Evolutionary conservation across 768 basidiomycete genomes (phyloP), one percentile per base, ranked within the genome.

Genomic region (Leucosporidium scottii): DNA sequence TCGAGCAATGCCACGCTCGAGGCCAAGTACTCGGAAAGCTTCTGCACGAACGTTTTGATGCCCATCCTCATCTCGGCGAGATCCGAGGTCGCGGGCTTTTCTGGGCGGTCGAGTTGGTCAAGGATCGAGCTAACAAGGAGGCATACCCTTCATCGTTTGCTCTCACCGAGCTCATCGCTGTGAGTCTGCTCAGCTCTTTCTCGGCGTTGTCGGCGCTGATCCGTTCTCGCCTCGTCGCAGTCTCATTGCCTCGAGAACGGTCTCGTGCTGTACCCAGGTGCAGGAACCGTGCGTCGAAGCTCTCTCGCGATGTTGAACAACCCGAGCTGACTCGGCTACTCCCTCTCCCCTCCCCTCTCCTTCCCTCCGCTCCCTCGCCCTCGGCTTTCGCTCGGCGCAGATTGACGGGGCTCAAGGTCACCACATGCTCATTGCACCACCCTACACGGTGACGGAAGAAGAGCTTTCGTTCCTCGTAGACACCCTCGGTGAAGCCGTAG

Each of bases 31-130:
- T 67, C 27, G 53, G 49, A 1, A 21, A n/a, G 4, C 20, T 47
- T 0, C 23, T 67, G n/a, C 59, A 28, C 36, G 4, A 55, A n/a
- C 28, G 20, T 10, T 50, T 67, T 21, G 25, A 31, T 21, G n/a
- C 21, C 25, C 60, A 67, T 30, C 62, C 44, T 1, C n/a, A 62
- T 59, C 68, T 73, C 36, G 66, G 63, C 2, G 69, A 71, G 27
- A 68, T 64, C 21, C 67, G 75, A 28, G 74, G 75, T 25, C 65
- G 54, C 8, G 75, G 75, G 13, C 62, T 76, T 8, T 76, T 76
- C 63, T 67, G 56, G 64, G 36, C 48, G 0, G 21, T 74, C 12
- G 73, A 74, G 60, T 62, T 69, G 27, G 62, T 67, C 23, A 30
- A 39, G 27, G 56, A 66, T 44, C 36, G 39, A 18, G 31, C 20